Evolutionary conservation across 2,329 filamentous ascomycete genomes (phyloP), one percentile per base, ranked within the genome.

Genomic region (Dactylellina drechsleri): DNA sequence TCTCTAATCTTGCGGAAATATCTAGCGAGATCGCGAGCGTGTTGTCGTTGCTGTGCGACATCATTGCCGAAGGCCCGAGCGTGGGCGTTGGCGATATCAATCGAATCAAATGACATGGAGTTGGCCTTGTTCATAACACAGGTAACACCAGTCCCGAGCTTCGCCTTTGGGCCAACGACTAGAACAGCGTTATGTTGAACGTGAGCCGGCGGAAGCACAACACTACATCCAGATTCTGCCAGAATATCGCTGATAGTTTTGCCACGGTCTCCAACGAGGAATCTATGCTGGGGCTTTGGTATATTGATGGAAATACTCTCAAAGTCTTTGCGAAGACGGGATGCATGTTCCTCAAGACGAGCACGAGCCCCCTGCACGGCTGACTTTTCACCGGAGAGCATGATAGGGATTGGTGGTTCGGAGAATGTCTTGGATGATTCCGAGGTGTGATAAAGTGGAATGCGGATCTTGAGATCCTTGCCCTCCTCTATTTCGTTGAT

Each of bases 71-170:
- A 88, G 15, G 90, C 90, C 79, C 88, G 90, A 64, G 87, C 87
- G 82, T 97, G 92, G 81, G 93, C 90, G 59, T 90, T 88, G 36
- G 90, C 89, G 78, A 96, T 87, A 80, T 97, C 93, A 77, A 96
- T 88, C 80, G 89, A 45, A 90, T 89, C 85, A 90, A 91, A 80
- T 92, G 90, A 59, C 89, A 97, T 94, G 81, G 88, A 90, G 79
- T 91, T 91, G 56, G 94, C 93, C 66, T 97, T 86, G 78, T 96
- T 91, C 86, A 96, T 92, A 56, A 93, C 92, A 81, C 89, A 91
- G 80, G 96, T 91, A 54, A 93, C 85, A 79, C 91, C 95, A 77
- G 85, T 85, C 76, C 91, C 86, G 66, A 98, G 88, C 79, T 88
- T 88, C 77, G 91, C 87, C 6, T 89, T 83, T 16, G 91, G 92